A percentile compares a stretch with the other conserved stretches of the same genome.
These are phyloP conservation scores for Cantharellus anzutake DNA, from an alignment of 768 basidiomycete species.

Conservation along the genomic window DNA sequence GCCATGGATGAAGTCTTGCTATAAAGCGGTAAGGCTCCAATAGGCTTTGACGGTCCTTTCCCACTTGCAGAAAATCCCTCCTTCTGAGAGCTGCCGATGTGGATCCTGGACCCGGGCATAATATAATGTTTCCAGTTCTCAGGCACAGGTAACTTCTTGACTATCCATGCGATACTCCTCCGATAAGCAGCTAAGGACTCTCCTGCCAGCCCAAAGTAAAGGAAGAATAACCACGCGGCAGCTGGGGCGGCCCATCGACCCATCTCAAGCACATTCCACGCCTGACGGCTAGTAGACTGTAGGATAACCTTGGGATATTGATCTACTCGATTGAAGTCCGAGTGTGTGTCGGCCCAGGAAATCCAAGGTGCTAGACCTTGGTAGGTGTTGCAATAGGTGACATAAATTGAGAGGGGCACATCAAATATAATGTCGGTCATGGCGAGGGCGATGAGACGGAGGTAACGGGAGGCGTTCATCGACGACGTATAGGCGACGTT, in stretches of 20 bases:
- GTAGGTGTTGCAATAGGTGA: background rate
- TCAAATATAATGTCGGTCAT: conserved; percentile 11
- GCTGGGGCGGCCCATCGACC: conserved; percentile 29
- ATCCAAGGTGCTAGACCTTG: conserved; percentile 7
- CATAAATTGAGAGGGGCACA: conserved; percentile 7
- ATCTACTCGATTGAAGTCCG: conserved; percentile 4
- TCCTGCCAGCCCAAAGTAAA: conserved; percentile 37
- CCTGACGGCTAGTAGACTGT: background rate
- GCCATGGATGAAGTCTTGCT: too few relatives aligned
- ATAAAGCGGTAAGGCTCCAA: too few relatives aligned
- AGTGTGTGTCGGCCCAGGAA: conserved; percentile 11
- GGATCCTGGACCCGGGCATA: too few relatives aligned
- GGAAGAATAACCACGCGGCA: conserved; percentile 39
- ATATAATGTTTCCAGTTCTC: too few relatives aligned
- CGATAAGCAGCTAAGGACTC: conserved; percentile 2
- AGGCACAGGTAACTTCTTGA: too few relatives aligned
- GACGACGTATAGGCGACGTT: background rate
- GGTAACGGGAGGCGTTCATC: conserved; percentile 13
- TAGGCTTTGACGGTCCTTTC: too few relatives aligned
- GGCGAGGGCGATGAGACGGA: conserved; percentile 17
- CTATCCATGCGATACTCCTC: too few relatives aligned
- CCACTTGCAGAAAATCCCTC: too few relatives aligned
- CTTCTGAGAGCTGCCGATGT: too few relatives aligned
- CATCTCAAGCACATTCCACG: conserved; percentile 17
- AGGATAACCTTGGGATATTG: too few relatives aligned